Base-by-base conservation (phyloP, 345 rosid species). In the Lepidium sativum region DNA sequence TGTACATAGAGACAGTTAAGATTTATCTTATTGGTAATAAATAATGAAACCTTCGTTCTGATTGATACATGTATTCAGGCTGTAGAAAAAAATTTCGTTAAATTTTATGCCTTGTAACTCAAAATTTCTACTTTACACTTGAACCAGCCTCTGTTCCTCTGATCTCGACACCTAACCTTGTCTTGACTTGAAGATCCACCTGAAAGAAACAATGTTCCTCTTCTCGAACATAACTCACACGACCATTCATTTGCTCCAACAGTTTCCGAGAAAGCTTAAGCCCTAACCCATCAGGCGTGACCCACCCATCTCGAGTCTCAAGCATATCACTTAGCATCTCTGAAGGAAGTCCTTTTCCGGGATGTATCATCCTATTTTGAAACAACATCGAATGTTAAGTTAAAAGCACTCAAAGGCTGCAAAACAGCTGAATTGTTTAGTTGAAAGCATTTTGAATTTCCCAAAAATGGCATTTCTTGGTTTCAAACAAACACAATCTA, bases 331-430 rank as follows among this genome's bases (percentile, higher is more conserved):
- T 68, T 61, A 86, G 45, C 43, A 85, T 75, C 59, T 72, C 69
- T 41, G 82, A 25, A 56, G 96, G 94, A 51, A 88, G 73, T 49
- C 96, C 92, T 74, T 76, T 52, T 12, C 98, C 91, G 0, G 92
- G 84, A 75, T 83, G 92, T 27, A 82, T 78, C 84, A 91, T 78
- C 70, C 98, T 91, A 50, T 4, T 62, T 42, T 25, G 29, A 23
- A 17, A 48, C 34, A 33, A 14, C 41, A 55, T 37, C 42, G 4
- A 58, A 38, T 17, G 0, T 15, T 25, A 12, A 23, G 54, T 69
- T 21, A 17, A 34, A 8, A 51, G 27, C 41, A 39, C 25, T 11
- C 31, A 20, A 34, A 33, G 32, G 8, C 32, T 53, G 39, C 25
- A 51, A 16, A 64, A 8, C 4, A 2, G 25, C 27, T 49, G 11